Evolutionary conservation across 495 filamentous ascomycete genomes (phyloP), one percentile per base, ranked within the genome.

Genomic region (Penicillium ochrochloron): DNA sequence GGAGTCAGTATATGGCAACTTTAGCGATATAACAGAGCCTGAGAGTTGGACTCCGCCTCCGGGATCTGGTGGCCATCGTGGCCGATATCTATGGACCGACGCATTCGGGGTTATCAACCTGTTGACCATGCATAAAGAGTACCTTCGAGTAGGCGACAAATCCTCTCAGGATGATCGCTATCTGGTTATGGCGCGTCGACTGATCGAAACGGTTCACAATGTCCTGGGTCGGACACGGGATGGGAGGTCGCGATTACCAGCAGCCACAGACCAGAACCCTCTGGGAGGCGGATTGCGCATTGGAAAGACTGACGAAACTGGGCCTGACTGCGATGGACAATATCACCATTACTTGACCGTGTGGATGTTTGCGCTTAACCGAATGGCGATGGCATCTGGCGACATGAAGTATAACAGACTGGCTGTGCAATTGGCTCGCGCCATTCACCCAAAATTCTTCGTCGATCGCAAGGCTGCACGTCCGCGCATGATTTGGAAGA

Each of bases 291-390:
- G 88, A 3, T 73, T 91, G 15, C 81, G 88, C 2, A 90, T 89
- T 50, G 88, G 88, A 5, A 90, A 90, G 71, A 59, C 76, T 7
- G 75, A 82, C 27, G 85, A 73, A 0, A 56, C 56, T 14, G 88
- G 86, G 1, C 63, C 75, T 1, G 88, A 90, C 55, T 76, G 81
- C 19, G 88, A 90, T 70, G 88, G 88, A 3, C 86, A 89, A 68
- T 90, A 90, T 55, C 86, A 89, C 59, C 88, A 90, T 63, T 91
- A 89, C 66, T 73, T 90, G 11, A 89, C 87, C 0, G 66, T 91
- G 2, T 91, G 88, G 88, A 89, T 90, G 87, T 91, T 89, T 65
- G 88, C 86, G 0, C 74, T 90, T 3, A 89, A 89, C 71, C 80
- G 88, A 6, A 76, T 89, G 42, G 74, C 83, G 0, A 50, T 83